Base-by-base conservation (phyloP, 768 basidiomycete species). In the Termitomyces sp. region DNA sequence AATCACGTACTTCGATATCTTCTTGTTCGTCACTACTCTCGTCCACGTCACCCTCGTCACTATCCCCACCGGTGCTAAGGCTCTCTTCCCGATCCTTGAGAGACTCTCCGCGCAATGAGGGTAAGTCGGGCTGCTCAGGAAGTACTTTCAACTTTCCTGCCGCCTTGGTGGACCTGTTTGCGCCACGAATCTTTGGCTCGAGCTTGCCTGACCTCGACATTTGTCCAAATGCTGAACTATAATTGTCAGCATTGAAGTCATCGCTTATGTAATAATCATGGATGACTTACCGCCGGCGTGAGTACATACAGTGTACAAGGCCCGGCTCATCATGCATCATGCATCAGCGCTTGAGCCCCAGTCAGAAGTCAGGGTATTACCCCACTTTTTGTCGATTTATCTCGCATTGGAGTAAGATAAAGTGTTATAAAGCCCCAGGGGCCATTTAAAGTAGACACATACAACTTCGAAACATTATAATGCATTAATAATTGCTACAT, bases 121-220 rank as follows among this genome's bases (percentile, higher is more conserved):
- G 74, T 62, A 78, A 75, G 36, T 90, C 87, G 6, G 88, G 90
- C 67, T 93, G 87, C 68, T 94, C 92, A 50, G 92, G 92, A 33
- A 94, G 79, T 16, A 94, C 90, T 68, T 94, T 93, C 63, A 94
- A 83, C 70, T 94, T 94, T 47, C 91, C 90, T 13, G 87, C 86
- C 9, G 88, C 83, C 69, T 92, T 92, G 0, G 90, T 91, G 20
- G 88, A 86, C 63, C 90, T 79, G 65, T 91, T 90, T 14, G 89
- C 88, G 0, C 89, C 88, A 55, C 89, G 80, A 23, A 79, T 73
- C 65, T 88, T 90, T 12, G 76, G 70, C 61, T 87, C 85, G 13
- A 64, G 14, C 68, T 55, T 56, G 51, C 58, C 33, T 47, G 63
- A 58, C 47, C 61, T 65, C 38, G 69, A 65, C 61, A 64, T 66